Conservation (phyloP, 1,139 yeast species). For the Debaryomyces sp. region DNA sequence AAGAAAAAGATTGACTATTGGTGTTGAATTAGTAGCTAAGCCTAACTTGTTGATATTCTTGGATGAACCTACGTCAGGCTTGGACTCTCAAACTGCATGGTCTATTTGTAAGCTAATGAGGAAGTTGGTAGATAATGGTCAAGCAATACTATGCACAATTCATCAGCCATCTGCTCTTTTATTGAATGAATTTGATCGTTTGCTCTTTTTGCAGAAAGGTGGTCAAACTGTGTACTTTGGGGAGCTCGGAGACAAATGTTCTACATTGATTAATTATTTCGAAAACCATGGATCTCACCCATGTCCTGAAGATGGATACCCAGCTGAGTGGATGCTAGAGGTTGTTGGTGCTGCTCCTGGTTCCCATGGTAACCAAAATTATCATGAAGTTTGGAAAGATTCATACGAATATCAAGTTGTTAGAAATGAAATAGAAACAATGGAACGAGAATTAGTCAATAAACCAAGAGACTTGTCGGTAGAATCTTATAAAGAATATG, state of each 20-base stretch:
- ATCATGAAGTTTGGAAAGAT: too few relatives aligned
- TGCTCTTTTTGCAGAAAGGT: conserved; percentile 50
- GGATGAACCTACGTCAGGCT: conserved; percentile 44
- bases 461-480: conserved; percentile 26
- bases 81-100: conserved; percentile 48
- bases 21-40: conserved; percentile 42
- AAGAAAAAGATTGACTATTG: conserved; percentile 40
- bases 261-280: background rate
- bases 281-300: conserved; percentile 46
- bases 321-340: too few relatives aligned
- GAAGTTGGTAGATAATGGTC: conserved; percentile 46
- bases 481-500: conserved; percentile 26
- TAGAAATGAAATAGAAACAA: conserved; percentile 25
- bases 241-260: background rate
- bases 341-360: too few relatives aligned
- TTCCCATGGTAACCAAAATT: too few relatives aligned
- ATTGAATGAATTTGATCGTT: conserved; percentile 37
- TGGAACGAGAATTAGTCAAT: conserved; percentile 32
- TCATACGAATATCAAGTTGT: conserved; percentile 23
- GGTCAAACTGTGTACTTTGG: conserved; percentile 40
- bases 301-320: conserved; percentile 35
- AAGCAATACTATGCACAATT: conserved; percentile 46
- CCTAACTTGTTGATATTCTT: conserved; percentile 38
- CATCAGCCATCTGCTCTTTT: conserved; percentile 47
- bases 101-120: conserved; percentile 45